Conservation (phyloP, 257 asterid genomes). For the Nicotiana paniculata region DNA sequence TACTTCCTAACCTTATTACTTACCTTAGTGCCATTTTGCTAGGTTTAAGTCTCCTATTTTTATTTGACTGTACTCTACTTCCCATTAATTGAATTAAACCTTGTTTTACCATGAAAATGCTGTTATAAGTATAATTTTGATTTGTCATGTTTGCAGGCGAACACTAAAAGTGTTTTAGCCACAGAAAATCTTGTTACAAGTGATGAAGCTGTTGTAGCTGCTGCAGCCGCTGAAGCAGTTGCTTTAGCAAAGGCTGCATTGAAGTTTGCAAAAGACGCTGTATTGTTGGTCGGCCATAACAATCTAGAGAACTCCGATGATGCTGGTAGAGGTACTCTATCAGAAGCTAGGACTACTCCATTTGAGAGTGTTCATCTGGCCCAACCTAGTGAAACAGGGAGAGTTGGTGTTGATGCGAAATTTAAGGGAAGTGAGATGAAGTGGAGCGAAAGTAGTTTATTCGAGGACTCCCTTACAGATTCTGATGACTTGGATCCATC, state of each 20-base stretch:
- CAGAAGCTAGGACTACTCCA: constrained; percentile 9
- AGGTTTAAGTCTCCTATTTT: neutral
- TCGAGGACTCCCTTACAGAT: constrained; percentile 23
- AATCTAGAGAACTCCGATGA: constrained; percentile 26
- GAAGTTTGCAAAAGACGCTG: constrained; percentile 80
- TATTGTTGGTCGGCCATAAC: constrained; percentile 39
- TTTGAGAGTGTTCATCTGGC: constrained; percentile 28
- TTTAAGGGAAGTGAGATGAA: constrained; percentile 36
- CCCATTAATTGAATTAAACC: constrained; percentile 8
- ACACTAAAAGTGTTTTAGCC: constrained; percentile 37
- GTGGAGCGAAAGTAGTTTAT: constrained; percentile 20
- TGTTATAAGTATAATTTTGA: constrained; percentile 11
- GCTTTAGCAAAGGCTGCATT: constrained; percentile 87
- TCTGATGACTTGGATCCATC: constrained; percentile 57
- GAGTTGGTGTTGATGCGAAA: constrained; percentile 13
- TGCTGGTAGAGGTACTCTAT: constrained; percentile 7
- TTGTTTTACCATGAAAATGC: constrained; percentile 59
- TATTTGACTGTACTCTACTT: neutral
- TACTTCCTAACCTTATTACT: neutral
- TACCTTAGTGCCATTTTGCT: constrained; percentile 4
- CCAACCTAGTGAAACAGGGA: constrained; percentile 31
- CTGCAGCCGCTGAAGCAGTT: constrained; percentile 92
- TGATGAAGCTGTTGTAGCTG: constrained; percentile 76
- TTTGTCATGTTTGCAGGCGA: constrained; percentile 39
- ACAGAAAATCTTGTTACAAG: constrained; percentile 44